Conservation (phyloP, 2,329 filamentous ascomycete genomes). For the Aphanoascus verrucosus region DNA sequence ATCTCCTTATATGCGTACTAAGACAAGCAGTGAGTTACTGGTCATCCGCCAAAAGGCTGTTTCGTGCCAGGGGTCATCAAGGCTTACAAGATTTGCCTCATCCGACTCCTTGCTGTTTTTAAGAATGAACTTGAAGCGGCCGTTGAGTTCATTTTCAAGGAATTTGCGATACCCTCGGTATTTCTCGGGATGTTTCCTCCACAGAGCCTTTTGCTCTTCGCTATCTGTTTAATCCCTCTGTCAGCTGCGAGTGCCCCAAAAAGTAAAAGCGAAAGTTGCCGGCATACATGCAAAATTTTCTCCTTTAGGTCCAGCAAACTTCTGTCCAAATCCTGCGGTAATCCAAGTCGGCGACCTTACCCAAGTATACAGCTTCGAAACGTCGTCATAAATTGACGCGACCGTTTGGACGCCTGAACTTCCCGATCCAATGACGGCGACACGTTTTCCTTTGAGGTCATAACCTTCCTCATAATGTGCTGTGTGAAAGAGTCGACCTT, state of each 20-base stretch:
- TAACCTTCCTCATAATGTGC: constrained; percentile 34
- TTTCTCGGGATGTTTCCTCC: constrained; percentile 46
- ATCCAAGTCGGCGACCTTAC: constrained; percentile 58
- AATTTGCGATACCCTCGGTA: constrained; percentile 52
- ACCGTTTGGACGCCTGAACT: constrained; percentile 49
- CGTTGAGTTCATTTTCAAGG: constrained; percentile 38
- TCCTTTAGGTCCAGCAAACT: constrained; percentile 14
- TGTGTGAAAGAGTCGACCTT: constrained; percentile 37
- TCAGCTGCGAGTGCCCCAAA: constrained; percentile 29
- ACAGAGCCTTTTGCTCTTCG: constrained; percentile 45
- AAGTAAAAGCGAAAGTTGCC: neutral
- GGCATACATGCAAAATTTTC: constrained; percentile 14
- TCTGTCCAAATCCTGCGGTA: constrained; percentile 42
- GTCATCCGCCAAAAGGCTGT: neutral
- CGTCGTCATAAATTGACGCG: constrained; percentile 32
- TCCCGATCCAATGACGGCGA: constrained; percentile 25
- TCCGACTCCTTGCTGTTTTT: constrained; percentile 17
- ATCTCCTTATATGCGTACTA: constrained; percentile 16
- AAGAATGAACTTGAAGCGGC: constrained; percentile 15
- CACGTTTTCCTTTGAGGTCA: constrained; percentile 24
- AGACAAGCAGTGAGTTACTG: neutral
- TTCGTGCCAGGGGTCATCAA: neutral
- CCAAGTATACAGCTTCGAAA: constrained; percentile 50
- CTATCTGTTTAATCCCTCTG: constrained; percentile 41
- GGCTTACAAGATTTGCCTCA: constrained; percentile 13